phyloP scores from a whole-genome alignment of 805 yeast genomes.

The Aciculoconidium aculeatum region DNA sequence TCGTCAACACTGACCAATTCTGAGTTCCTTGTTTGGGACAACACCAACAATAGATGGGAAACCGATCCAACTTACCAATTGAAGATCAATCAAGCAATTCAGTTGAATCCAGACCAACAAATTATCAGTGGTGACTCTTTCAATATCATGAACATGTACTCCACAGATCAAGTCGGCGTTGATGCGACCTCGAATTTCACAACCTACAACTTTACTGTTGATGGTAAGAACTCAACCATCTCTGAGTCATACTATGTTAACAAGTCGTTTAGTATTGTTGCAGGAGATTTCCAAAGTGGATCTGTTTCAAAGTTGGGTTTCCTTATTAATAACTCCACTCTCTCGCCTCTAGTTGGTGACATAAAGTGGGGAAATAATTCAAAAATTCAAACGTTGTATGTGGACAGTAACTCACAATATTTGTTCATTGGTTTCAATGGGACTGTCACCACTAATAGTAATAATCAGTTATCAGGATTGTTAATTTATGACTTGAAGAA shows the following conservation, averaged over 20 bases:
- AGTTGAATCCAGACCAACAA: constrained; percentile 21
- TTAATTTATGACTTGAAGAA: constrained; percentile 46
- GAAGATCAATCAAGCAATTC: constrained; percentile 23
- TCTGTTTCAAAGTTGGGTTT: constrained; percentile 24
- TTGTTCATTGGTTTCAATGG: constrained; percentile 46
- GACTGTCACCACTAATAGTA: constrained; percentile 16
- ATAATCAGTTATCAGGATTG: constrained; percentile 36
- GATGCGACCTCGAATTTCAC: constrained; percentile 15
- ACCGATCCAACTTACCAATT: constrained; percentile 22
- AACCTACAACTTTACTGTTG: constrained; percentile 18
- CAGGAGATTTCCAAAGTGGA: constrained; percentile 48
- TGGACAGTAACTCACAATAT: constrained; percentile 24
- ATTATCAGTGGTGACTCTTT: constrained; percentile 32
- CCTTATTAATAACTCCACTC: constrained; percentile 13
- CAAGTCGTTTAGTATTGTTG: constrained; percentile 46
- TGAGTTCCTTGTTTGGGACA: constrained; percentile 36
- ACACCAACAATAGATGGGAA: constrained; percentile 30
- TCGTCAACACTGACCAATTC: constrained; percentile 17
- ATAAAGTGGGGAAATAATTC: constrained; percentile 22
- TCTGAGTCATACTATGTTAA: constrained; percentile 42
- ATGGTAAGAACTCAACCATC: constrained; percentile 14
- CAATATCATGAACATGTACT: constrained; percentile 26
- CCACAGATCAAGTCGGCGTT: constrained; percentile 21
- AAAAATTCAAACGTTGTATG: constrained; percentile 27
- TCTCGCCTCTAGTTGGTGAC: constrained; percentile 17